These are phyloP conservation scores for Tolypocladium amazonense DNA, from an alignment of 2,329 filamentous ascomycete genomes.

Conservation along the genomic window DNA sequence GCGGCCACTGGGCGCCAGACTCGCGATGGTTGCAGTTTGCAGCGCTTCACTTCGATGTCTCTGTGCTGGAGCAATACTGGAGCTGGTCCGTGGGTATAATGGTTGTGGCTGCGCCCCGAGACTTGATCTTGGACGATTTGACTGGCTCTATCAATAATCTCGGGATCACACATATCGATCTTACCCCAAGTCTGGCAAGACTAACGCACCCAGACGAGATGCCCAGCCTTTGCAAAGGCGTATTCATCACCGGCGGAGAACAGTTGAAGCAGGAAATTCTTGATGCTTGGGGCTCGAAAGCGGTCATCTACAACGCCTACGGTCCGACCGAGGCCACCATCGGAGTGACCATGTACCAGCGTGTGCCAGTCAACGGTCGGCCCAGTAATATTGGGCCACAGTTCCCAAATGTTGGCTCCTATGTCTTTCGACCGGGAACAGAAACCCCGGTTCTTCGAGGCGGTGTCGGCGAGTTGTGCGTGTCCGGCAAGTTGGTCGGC, in stretches of 20 bases:
- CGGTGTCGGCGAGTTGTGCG: conserved; percentile 77
- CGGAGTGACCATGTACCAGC: conserved; percentile 80
- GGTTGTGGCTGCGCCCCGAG: conserved; percentile 70
- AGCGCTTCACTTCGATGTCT: conserved; percentile 90
- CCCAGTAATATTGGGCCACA: conserved; percentile 81
- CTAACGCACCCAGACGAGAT: conserved; percentile 71
- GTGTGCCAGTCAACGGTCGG: conserved; percentile 66
- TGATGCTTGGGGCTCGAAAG: conserved; percentile 69
- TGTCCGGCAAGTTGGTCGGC: conserved; percentile 78
- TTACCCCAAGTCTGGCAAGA: conserved; percentile 79
- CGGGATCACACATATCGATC: conserved; percentile 78
- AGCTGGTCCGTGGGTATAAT: conserved; percentile 87
- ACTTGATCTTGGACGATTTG: conserved; percentile 78
- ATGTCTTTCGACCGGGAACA: conserved; percentile 61
- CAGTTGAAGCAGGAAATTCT: conserved; percentile 81
- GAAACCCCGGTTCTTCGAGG: conserved; percentile 64
- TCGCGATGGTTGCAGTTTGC: conserved; percentile 90
- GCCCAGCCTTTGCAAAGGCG: conserved; percentile 66
- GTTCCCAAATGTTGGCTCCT: conserved; percentile 80
- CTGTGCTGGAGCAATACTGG: conserved; percentile 90
- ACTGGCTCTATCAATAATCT: conserved; percentile 60
- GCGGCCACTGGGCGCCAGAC: conserved; percentile 56
- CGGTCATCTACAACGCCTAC: conserved; percentile 85
- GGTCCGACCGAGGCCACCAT: conserved; percentile 91
- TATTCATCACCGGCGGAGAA: conserved; percentile 91